Evolutionary conservation across 2,329 filamentous ascomycete genomes (phyloP).

Genomic region (Aspergillus uvarum): DNA sequence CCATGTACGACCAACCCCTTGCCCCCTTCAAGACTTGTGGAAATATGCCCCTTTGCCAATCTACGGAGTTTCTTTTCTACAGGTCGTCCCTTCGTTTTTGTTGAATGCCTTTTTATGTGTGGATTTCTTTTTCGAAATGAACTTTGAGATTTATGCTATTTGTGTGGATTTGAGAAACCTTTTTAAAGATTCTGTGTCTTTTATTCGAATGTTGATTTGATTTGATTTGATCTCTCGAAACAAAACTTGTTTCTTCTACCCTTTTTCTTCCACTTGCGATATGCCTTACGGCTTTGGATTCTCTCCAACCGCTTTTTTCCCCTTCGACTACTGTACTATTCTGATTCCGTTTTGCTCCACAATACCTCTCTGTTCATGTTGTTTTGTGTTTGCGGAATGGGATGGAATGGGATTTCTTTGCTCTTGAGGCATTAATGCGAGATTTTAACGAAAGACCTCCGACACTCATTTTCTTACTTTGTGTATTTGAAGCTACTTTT

Average conservation of each 20-base stretch:
- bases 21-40: slow-evolving; percentile 15
- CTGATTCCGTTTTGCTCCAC: background rate
- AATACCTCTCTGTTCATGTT: background rate
- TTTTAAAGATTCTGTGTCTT: background rate
- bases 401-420: background rate
- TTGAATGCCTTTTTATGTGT: slow-evolving; percentile 8
- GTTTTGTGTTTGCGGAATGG: background rate
- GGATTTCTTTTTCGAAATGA: slow-evolving; percentile 13
- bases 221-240: background rate
- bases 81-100: slow-evolving; percentile 19
- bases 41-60: slow-evolving; percentile 8
- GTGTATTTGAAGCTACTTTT: background rate
- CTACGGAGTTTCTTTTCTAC: slow-evolving; percentile 18
- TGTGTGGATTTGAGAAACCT: slow-evolving; percentile 3
- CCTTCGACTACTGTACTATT: background rate
- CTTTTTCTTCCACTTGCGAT: background rate
- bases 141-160: too few species aligned
- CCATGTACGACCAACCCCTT: slow-evolving; percentile 19
- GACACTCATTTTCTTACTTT: background rate
- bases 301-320: background rate
- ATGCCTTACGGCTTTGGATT: background rate
- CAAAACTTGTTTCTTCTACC: background rate
- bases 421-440: background rate
- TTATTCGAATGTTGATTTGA: background rate
- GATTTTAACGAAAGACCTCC: background rate